Base-by-base conservation (phyloP, 257 asterid species). In the Voacanga thouarsii region DNA sequence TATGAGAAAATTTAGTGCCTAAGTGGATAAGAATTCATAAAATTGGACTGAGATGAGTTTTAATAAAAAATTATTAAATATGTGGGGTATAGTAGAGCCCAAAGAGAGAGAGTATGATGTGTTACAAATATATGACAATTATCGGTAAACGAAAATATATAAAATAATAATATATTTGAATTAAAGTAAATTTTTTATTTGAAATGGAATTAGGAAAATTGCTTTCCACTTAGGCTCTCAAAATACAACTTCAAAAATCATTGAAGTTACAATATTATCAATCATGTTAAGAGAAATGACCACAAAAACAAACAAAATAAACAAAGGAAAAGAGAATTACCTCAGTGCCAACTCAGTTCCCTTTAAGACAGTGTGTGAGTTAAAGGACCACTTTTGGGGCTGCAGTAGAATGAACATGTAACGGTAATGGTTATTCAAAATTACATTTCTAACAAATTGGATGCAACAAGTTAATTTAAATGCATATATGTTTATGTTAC, bases 311-410 rank as follows among this genome's bases (percentile, higher is more conserved):
- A 66, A 37, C 39, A 24, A 61, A 79, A 80, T 55, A 37, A 64
- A 69, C 23, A 33, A 50, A 76, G 47, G 15, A 41, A 76, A 71
- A 16, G 75, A 50, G 64, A 78, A 56, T 76, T 86, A 90, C 99
- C 96, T 92, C 71, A 90, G 94, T 68, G 97, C 97, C 90, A 80
- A 86, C 74, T 90, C 97, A 67, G 92, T 85, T 78, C 84, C 82
- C 90, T 96, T 93, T 87, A 96, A 88, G 86, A 96, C 86, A 6
- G 99, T 89, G 70, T 89, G 96, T 0, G 97, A 92, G 89, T 92
- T 92, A 74, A 96, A 96, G 82, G 91, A 83, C 99, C 99, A 93
- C 86, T 90, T 91, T 72, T 89, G 79, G 71, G 98, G 99, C 99
- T 96, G 96, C 84, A 76, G 86, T 24, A 67, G 53, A 80, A 83